These are phyloP conservation scores for Xerocomellus chrysenteron DNA, from an alignment of 768 basidiomycete species.

Conservation along the genomic window DNA sequence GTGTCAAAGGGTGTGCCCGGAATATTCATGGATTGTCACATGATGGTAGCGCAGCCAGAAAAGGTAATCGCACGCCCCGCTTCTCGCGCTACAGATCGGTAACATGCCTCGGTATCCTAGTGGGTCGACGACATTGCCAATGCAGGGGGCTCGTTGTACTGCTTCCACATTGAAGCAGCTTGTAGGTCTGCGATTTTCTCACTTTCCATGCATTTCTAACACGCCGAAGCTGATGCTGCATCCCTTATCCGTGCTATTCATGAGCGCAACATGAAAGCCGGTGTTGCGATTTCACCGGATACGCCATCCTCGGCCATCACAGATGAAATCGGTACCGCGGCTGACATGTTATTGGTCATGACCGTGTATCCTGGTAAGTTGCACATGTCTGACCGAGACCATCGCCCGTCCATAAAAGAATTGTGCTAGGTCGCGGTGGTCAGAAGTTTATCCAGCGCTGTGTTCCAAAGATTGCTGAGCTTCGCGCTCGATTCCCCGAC, in stretches of 20 bases:
- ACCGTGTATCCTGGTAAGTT: slow-evolving; percentile 86
- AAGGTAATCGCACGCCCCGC: slow-evolving; percentile 49
- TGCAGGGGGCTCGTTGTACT: slow-evolving; percentile 93
- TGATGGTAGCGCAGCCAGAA: slow-evolving; percentile 97
- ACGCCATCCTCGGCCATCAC: slow-evolving; percentile 89
- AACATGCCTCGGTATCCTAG: slow-evolving; percentile 39
- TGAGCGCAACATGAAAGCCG: slow-evolving; percentile 84
- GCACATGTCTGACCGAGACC: background rate
- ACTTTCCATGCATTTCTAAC: slow-evolving; percentile 16
- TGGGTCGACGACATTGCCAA: slow-evolving; percentile 97
- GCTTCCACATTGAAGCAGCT: slow-evolving; percentile 95
- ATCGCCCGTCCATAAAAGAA: background rate
- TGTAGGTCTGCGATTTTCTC: slow-evolving; percentile 44
- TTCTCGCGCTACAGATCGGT: background rate
- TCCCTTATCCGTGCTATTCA: slow-evolving; percentile 81
- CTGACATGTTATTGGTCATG: slow-evolving; percentile 98
- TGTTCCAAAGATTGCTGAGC: slow-evolving; percentile 88
- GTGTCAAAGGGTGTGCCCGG: slow-evolving; percentile 85
- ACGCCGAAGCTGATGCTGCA: slow-evolving; percentile 58
- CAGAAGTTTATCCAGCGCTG: slow-evolving; percentile 96
- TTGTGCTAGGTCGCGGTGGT: slow-evolving; percentile 73
- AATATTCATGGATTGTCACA: slow-evolving; percentile 99
- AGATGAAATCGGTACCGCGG: slow-evolving; percentile 75
- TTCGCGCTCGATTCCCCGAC: slow-evolving; percentile 85
- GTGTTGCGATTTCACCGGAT: slow-evolving; percentile 95